These are phyloP conservation scores for Neodidymelliopsis sp. DNA, from an alignment of 2,329 filamentous ascomycete genomes.

Conservation along the genomic window DNA sequence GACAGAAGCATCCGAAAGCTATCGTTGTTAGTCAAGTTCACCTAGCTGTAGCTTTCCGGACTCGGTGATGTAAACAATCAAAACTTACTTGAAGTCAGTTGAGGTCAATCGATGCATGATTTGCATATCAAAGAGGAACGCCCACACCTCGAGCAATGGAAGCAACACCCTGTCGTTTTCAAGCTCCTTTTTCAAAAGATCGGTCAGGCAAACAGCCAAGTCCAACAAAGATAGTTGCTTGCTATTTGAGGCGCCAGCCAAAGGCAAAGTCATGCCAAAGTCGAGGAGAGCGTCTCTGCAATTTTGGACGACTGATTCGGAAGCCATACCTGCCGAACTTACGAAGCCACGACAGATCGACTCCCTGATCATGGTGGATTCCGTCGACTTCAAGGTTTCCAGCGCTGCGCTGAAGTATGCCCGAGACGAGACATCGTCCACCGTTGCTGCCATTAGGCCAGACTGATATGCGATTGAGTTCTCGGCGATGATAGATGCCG, in stretches of 20 bases:
- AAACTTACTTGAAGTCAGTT: conserved; percentile 62
- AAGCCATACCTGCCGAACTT: conserved; percentile 78
- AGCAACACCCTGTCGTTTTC: conserved; percentile 74
- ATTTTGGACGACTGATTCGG: conserved; percentile 75
- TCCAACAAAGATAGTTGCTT: conserved; percentile 33
- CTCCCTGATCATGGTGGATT: conserved; percentile 25
- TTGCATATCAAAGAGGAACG: conserved; percentile 68
- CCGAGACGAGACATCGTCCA: conserved; percentile 62
- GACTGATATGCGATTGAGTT: conserved; percentile 11
- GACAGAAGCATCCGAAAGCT: conserved; percentile 70
- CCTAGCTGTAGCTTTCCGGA: no score
- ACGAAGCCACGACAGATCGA: conserved; percentile 71
- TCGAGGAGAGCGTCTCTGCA: conserved; percentile 70
- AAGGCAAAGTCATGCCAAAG: conserved; percentile 41
- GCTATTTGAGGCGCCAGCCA: not conserved
- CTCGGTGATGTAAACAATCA: not conserved
- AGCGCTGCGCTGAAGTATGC: conserved; percentile 67
- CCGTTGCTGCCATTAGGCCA: conserved; percentile 10
- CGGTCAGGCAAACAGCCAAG: conserved; percentile 35
- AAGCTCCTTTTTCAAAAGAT: conserved; percentile 40
- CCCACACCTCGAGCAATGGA: conserved; percentile 77
- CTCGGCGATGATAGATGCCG: conserved; percentile 31
- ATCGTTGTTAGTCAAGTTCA: not conserved
- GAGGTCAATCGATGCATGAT: conserved; percentile 50
- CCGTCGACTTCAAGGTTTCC: conserved; percentile 22